Evolutionary conservation across 352 stramenopile species (phyloP).

Genomic region (Phytophthora pini): DNA sequence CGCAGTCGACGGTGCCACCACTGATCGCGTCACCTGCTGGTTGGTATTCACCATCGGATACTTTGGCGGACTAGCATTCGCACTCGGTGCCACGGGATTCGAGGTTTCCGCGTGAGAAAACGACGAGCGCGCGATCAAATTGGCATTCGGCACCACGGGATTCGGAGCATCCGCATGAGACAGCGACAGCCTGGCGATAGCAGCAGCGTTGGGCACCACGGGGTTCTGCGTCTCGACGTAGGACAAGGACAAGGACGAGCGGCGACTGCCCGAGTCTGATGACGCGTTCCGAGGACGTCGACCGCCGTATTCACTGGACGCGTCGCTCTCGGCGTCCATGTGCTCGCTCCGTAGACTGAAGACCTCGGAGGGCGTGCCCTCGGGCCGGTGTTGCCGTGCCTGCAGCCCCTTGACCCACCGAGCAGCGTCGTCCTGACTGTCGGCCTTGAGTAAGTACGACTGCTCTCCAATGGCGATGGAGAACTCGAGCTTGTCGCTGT

Average conservation of each 20-base stretch:
- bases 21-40: conserved; percentile 57
- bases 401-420: conserved; percentile 63
- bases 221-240: conserved; percentile 75
- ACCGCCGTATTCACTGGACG: conserved; percentile 75
- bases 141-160: conserved; percentile 74
- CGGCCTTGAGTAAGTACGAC: conserved; percentile 86
- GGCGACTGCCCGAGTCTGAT: conserved; percentile 58
- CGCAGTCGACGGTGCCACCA: conserved; percentile 13
- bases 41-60: conserved; percentile 86
- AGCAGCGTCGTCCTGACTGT: conserved; percentile 70
- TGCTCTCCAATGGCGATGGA: conserved; percentile 88
- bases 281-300: conserved; percentile 44
- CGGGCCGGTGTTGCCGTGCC: conserved; percentile 71
- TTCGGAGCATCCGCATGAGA: conserved; percentile 72
- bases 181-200: conserved; percentile 52
- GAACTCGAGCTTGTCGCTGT: conserved; percentile 77
- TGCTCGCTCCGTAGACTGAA: conserved; percentile 85
- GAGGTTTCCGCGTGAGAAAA: conserved; percentile 53
- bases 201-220: conserved; percentile 79
- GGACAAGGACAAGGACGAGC: conserved; percentile 41
- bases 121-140: conserved; percentile 54
- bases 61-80: conserved; percentile 46
- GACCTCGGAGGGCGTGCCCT: conserved; percentile 77
- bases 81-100: conserved; percentile 64
- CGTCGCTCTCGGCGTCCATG: conserved; percentile 85